Evolutionary conservation across 176 grass and related monocot species (phyloP), one percentile per base, ranked within the genome.

Genomic region (Tuctoria greenei): DNA sequence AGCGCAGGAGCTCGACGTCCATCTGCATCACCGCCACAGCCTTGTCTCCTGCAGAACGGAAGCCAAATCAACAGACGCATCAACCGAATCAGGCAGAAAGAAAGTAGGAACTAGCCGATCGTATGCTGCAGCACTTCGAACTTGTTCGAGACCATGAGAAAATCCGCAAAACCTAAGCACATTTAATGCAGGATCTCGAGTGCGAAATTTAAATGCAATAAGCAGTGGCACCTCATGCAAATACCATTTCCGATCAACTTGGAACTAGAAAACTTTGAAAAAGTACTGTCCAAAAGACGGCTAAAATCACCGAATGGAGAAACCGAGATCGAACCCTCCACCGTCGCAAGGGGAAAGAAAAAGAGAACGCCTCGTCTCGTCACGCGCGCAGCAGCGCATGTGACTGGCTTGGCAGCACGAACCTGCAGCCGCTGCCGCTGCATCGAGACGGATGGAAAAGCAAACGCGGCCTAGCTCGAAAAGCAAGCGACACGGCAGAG

Each of bases 1-100:
- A 45, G 51, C 23, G 84, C 47, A 82, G 84, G 47, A 77, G 65
- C 52, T 79, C 80, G 50, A 44, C 69, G 62, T 83, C 85, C 74
- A 87, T 83, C 43, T 79, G 24, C 77, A 46, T 55, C 61, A 51
- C 24, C 61, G 68, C 36, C 56, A 64, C 72, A 86, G 64, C 26
- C 68, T 46, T 77, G 41, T 26, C 50, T 61, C 51, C 67, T 38
- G 67, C 70, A 59, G 15, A 59, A 44, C 20, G 66, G 64, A 76
- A 47, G 71, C 37, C 57, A 63, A 26, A 76, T 69, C 15, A 81
- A 34, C 16, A 15, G 42, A 39, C n/a, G 10, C n/a, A 34, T 34
- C 9, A 41, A 39, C 38, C 14, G 23, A 8, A 45, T 68, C 14
- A 51, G 17, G 31, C 31, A 31, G 31, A 31, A 31, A 31, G 31